Conservation (phyloP, 371 early-diverging fungal species). For the Fennellomyces sp. region DNA sequence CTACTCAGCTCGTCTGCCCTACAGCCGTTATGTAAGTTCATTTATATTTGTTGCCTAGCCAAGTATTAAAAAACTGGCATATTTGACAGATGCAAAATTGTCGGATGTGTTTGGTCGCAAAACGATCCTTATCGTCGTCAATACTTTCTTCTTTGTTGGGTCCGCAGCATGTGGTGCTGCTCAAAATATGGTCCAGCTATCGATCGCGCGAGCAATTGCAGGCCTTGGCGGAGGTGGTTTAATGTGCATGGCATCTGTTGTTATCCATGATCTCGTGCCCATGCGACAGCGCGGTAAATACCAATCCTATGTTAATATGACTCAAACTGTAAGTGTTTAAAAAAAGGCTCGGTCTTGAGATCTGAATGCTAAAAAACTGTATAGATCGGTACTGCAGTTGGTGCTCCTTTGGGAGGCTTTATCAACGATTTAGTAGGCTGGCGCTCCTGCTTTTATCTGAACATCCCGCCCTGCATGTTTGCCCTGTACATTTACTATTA, state of each 20-base stretch:
- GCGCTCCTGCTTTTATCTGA: conserved; percentile 76
- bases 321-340: conserved; percentile 31
- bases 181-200: conserved; percentile 62
- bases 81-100: conserved; percentile 39
- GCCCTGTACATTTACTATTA: conserved; percentile 28
- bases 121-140: conserved; percentile 26
- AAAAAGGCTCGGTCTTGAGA: background rate
- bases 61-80: no score
- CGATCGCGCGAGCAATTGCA: conserved; percentile 74
- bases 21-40: conserved; percentile 69
- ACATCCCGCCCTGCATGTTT: conserved; percentile 68
- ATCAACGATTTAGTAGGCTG: conserved; percentile 61
- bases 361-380: background rate
- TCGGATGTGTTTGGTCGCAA: conserved; percentile 46
- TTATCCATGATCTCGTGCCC: conserved; percentile 40
- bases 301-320: conserved; percentile 45
- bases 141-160: conserved; percentile 33
- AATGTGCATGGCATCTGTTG: conserved; percentile 11
- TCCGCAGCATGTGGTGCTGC: conserved; percentile 57
- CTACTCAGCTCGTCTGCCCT: conserved; percentile 72
- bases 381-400: conserved; percentile 36
- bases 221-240: conserved; percentile 86
- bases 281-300: conserved; percentile 37
- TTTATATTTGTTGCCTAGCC: background rate
- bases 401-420: conserved; percentile 52